A percentile compares a stretch with the other conserved stretches of the same genome.
Evolutionary conservation across 106 monocot genomes (phyloP).

Genomic region (Dendrobium catenatum): DNA sequence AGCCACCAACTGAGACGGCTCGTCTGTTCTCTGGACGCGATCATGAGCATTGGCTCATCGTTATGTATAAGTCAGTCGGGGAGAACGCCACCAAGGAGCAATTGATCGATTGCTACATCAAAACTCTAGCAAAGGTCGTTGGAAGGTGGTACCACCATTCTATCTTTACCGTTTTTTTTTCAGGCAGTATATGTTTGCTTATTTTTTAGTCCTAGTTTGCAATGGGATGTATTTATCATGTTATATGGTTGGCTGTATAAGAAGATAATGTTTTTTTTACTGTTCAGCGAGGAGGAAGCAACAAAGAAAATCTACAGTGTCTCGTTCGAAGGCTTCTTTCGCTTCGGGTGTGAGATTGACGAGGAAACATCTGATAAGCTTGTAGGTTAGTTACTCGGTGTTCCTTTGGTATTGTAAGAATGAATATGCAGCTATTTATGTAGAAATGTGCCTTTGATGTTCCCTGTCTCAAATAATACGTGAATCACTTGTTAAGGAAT

Average conservation of each 20-base stretch:
- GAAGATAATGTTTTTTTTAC: not conserved
- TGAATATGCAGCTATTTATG: not conserved
- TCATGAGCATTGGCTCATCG: conserved; percentile 77
- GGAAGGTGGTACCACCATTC: conserved; percentile 30
- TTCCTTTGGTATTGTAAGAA: not conserved
- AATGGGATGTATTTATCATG: not conserved
- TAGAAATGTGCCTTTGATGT: not conserved
- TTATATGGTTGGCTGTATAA: not conserved
- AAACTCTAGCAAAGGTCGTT: conserved; percentile 68
- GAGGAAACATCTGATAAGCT: conserved; percentile 84
- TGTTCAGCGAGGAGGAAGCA: conserved; percentile 76
- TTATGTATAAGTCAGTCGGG: conserved; percentile 64
- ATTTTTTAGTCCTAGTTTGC: not conserved
- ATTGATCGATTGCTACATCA: conserved; percentile 80
- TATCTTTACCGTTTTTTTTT: not conserved
- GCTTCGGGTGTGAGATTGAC: conserved; percentile 83
- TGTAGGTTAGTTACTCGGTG: conserved; percentile 37
- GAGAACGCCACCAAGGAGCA: conserved; percentile 61
- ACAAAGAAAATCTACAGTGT: conserved; percentile 87
- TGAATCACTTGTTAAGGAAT: not conserved
- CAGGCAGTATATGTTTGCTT: not conserved
- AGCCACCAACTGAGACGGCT: conserved; percentile 66
- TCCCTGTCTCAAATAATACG: not conserved
- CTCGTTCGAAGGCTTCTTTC: conserved; percentile 79
- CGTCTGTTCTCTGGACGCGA: conserved; percentile 72